Conservation (phyloP, 2,329 filamentous ascomycete species). For the Thermochaetoides dissita region DNA sequence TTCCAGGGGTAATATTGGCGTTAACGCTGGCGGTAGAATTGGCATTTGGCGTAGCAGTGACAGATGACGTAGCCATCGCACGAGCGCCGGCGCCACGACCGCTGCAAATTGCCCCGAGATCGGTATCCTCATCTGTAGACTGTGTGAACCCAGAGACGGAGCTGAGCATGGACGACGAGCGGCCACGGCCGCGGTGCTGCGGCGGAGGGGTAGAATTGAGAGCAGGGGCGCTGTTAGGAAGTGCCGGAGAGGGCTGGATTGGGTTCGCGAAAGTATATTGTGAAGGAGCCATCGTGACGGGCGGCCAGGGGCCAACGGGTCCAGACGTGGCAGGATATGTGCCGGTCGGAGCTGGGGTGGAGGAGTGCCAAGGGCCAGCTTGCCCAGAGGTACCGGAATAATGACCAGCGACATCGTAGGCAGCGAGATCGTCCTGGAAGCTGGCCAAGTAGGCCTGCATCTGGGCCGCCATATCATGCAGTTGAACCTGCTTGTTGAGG, state of each 20-base stretch:
- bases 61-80: too few relatives aligned
- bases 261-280: conserved; percentile 11
- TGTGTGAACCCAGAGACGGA: conserved; percentile 54
- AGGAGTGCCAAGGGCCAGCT: conserved; percentile 10
- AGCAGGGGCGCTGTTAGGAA: background rate
- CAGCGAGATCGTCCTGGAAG: conserved; percentile 26
- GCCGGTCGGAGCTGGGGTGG: conserved; percentile 20
- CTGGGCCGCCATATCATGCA: conserved; percentile 21
- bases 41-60: too few relatives aligned
- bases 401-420: conserved; percentile 20
- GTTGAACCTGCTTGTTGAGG: conserved; percentile 26
- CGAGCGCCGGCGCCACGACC: too few relatives aligned
- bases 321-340: conserved; percentile 19
- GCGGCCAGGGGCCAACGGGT: conserved; percentile 20
- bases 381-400: background rate
- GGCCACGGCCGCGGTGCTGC: conserved; percentile 34
- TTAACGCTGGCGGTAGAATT: conserved; percentile 12
- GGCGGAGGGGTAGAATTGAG: conserved; percentile 10
- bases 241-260: conserved; percentile 5
- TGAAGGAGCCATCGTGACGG: conserved; percentile 13
- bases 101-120: too few relatives aligned
- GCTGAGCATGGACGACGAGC: conserved; percentile 54
- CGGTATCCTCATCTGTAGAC: conserved; percentile 36
- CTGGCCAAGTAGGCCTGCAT: conserved; percentile 29
- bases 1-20: conserved; percentile 9